Base-by-base conservation (phyloP, 208 protist species). In the Acanthamoeba healyi region DNA sequence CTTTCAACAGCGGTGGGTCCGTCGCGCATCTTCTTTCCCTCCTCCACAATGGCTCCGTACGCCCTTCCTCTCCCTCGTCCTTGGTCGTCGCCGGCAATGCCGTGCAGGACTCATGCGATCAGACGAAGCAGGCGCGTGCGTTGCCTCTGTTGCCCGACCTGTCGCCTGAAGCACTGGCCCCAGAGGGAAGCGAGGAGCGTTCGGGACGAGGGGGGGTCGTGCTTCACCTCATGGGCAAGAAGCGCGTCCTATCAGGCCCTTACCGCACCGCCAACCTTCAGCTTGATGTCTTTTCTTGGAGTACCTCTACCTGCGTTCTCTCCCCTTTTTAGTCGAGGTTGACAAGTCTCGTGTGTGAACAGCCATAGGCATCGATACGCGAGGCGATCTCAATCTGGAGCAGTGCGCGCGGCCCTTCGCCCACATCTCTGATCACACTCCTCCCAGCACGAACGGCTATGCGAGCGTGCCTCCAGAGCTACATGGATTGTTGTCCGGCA, bases 191-290 rank as follows among this genome's bases (percentile, higher is more conserved):
- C 0, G 32, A 72, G 63, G 63, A 72, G 63, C 63, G 63, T 38
- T 72, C 63, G 19, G 63, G 63, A 0, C 63, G 63, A 24, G 63
- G 63, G 9, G 63, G 63, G 0, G 63, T 72, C 29, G 63, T 72
- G 63, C 63, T 72, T 7, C 63, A 72, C 63, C 63, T 72, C 32
- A 72, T 72, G 63, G 63, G 63, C 63, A 72, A 32, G 1, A 72
- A 72, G 63, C 63, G 63, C 63, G 26, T 40, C 22, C 63, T 72
- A 7, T 32, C 34, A 7, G 63, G 63, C 0, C 63, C 63, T 12
- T 72, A 72, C n/a, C 63, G 63, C 63, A 72, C 63, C 54, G 14
- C 54, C 63, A 72, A 72, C 63, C 63, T 72, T 12, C 24, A 72
- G 7, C 63, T 72, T 29, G 63, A 72, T 5, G 34, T 72, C 22